Percentiles rank a stretch among this genome's conserved stretches.
Conservation (phyloP, 2,329 filamentous ascomycete genomes). For the Penicillium sp. region DNA sequence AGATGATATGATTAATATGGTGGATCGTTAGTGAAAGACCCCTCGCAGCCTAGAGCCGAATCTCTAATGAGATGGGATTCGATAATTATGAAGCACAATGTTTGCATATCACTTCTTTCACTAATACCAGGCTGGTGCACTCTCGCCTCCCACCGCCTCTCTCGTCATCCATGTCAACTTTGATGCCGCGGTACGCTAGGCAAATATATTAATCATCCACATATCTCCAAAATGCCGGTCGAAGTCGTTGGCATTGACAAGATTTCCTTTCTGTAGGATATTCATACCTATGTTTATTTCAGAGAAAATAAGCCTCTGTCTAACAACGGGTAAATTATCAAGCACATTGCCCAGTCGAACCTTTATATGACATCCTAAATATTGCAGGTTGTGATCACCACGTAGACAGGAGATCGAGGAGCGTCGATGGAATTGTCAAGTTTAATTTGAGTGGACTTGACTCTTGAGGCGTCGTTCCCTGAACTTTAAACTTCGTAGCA, state of each 20-base stretch:
- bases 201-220: background rate
- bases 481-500: background rate
- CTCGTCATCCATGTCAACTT: background rate
- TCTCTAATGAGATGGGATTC: background rate
- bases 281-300: no score
- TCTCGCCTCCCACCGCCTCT: background rate
- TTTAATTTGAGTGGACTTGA: background rate
- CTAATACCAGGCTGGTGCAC: background rate
- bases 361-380: no score
- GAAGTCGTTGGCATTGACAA: background rate
- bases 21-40: background rate
- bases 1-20: background rate
- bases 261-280: background rate
- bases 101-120: background rate
- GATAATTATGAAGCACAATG: background rate
- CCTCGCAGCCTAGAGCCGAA: no score
- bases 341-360: background rate
- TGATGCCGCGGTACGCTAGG: background rate
- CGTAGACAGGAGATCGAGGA: background rate
- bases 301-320: no score
- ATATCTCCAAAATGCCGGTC: background rate
- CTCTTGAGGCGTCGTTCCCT: background rate
- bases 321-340: background rate
- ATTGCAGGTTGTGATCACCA: background rate
- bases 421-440: no score